These are phyloP conservation scores for Cladophialophora psammophila DNA, from an alignment of 2,329 filamentous ascomycete genomes.

Conservation along the genomic window DNA sequence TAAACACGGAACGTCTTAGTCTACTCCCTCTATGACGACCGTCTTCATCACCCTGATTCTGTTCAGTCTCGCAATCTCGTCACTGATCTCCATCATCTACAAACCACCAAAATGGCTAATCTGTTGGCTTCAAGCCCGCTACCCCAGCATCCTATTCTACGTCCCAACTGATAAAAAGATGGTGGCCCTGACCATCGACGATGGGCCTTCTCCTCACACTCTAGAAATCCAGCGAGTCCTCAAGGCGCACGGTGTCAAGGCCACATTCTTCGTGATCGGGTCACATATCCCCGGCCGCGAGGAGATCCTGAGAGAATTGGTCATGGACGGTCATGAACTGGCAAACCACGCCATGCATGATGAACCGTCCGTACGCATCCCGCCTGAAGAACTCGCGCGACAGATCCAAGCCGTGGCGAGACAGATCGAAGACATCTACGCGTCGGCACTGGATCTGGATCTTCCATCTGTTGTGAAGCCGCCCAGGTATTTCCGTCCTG, in stretches of 20 bases:
- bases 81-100: constrained; percentile 56
- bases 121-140: constrained; percentile 71
- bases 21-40: constrained; percentile 17
- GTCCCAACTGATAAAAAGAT: constrained; percentile 67
- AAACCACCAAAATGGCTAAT: constrained; percentile 79
- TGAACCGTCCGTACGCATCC: constrained; percentile 72
- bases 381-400: constrained; percentile 63
- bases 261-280: constrained; percentile 91
- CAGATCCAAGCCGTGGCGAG: constrained; percentile 72
- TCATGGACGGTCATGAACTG: constrained; percentile 73
- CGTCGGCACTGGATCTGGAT: constrained; percentile 40
- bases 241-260: constrained; percentile 69
- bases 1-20: neutral
- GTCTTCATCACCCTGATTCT: constrained; percentile 51
- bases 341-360: constrained; percentile 92
- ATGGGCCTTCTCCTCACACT: constrained; percentile 79
- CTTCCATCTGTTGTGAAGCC: constrained; percentile 48
- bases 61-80: constrained; percentile 63
- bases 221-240: constrained; percentile 73
- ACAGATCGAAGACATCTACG: constrained; percentile 66
- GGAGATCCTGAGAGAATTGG: constrained; percentile 62
- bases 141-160: constrained; percentile 82
- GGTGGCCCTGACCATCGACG: constrained; percentile 85
- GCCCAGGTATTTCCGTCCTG: constrained; percentile 78
- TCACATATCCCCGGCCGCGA: constrained; percentile 70